A percentile compares a stretch with the other conserved stretches of the same genome.
These are phyloP conservation scores for Staphylotrichum tortipilum DNA, from an alignment of 495 filamentous ascomycete genomes.

Conservation along the genomic window DNA sequence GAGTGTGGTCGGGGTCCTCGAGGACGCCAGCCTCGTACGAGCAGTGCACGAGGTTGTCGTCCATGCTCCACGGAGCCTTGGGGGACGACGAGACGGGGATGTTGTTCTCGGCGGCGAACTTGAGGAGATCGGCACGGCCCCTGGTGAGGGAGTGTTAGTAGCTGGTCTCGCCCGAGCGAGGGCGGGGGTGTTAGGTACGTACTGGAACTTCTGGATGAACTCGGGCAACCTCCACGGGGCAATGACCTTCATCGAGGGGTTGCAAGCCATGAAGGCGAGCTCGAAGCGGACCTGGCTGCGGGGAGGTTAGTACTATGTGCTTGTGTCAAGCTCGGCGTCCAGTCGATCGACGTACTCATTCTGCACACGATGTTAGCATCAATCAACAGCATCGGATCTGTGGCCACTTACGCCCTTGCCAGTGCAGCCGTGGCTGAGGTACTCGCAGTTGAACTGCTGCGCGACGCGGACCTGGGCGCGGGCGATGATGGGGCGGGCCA, in stretches of 20 bases:
- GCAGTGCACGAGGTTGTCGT: constrained; percentile 89
- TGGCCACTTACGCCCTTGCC: constrained; percentile 51
- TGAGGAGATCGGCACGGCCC: constrained; percentile 80
- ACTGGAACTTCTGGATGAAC: constrained; percentile 71
- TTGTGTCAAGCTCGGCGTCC: too few relatives aligned
- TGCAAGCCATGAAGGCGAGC: constrained; percentile 42
- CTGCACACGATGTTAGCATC: not conserved
- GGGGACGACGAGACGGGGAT: constrained; percentile 78
- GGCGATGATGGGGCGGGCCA: constrained; percentile 86
- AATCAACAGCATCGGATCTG: too few relatives aligned
- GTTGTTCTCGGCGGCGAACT: constrained; percentile 67
- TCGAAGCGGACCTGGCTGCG: constrained; percentile 63
- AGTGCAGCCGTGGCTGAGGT: constrained; percentile 72
- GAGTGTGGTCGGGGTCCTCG: constrained; percentile 55
- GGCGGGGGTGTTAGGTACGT: too few relatives aligned
- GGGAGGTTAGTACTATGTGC: not conserved
- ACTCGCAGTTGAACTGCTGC: constrained; percentile 54
- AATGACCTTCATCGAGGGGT: constrained; percentile 75
- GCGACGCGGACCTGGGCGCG: constrained; percentile 64
- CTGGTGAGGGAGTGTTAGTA: not conserved
- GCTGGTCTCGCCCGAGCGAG: too few relatives aligned
- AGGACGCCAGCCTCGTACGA: constrained; percentile 79
- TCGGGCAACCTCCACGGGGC: constrained; percentile 80
- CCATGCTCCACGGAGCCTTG: constrained; percentile 80
- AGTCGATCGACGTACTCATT: constrained; percentile 45